Conservation (phyloP, 257 asterid genomes). For the Solanum etuberosum region DNA sequence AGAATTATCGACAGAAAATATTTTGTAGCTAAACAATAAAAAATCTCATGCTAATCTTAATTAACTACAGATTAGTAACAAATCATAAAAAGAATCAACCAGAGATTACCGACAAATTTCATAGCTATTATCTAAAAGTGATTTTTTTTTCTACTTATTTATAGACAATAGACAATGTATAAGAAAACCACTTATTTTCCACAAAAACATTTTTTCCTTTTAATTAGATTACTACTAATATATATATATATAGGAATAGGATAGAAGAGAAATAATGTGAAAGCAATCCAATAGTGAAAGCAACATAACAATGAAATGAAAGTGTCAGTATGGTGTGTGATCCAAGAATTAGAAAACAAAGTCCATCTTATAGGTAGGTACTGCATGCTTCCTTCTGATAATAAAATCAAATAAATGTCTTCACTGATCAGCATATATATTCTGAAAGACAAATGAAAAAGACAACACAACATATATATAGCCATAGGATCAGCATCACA, state of each 20-base stretch:
- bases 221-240: background rate
- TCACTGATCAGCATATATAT: background rate
- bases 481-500: background rate
- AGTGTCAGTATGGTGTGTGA: constrained; percentile 8
- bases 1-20: background rate
- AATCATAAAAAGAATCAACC: background rate
- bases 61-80: background rate
- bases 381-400: background rate
- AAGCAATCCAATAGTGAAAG: background rate
- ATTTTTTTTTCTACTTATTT: background rate
- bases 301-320: background rate
- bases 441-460: constrained; percentile 7
- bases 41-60: background rate
- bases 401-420: background rate
- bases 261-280: background rate
- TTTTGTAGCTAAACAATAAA: background rate
- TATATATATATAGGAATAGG: background rate
- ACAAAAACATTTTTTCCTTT: background rate
- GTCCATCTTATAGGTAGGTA: background rate
- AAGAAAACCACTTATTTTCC: background rate
- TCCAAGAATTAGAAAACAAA: constrained; percentile 8
- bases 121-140: too few relatives aligned
- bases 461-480: background rate
- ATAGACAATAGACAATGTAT: background rate
- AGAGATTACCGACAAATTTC: background rate